Base-by-base conservation (phyloP, 2,329 filamentous ascomycete species). In the Phoma sp. region DNA sequence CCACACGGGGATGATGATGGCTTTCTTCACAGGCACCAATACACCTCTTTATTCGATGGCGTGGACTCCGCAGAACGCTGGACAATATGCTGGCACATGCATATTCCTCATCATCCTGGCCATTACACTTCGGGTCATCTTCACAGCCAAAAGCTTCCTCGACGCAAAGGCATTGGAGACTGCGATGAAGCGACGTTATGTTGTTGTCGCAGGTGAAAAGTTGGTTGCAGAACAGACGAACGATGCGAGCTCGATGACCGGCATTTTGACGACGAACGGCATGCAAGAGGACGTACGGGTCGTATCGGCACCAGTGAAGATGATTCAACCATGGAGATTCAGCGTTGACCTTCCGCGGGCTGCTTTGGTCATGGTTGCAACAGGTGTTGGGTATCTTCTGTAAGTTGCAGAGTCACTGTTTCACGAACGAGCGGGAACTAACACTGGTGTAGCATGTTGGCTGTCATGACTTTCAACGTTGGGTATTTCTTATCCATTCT, bases 381-480 rank as follows among this genome's bases (percentile, higher is more conserved):
- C 84, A n/a, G 91, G 86, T 7, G 83, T 96, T 39, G 89, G 88
- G 10, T 96, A 96, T 76, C 78, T 96, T 29, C 85, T 96, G 92
- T 96, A 78, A 83, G 90, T 86, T 30, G 37, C 22, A 13, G 39
- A 18, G 4, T 35, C 48, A 14, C 13, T 46, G 25, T 37, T 24
- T 32, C 33, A 47, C 8, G 10, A 36, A 13, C 11, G 37, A 36
- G 24, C 25, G 22, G 14, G 27, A 47, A 25, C 69, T 73, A 66
- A 71, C 14, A 14, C 23, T 47, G 48, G 45, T 14, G 33, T 64
- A 96, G 92, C 55, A 96, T 96, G 92, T 78, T 96, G 77, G 90
- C 89, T 11, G 89, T 96, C 70, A 96, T 95, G 91, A 93, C 90
- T 1, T 86, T 91, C 79, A 95, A 95, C 65, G 83, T 93, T 13